phyloP scores from a whole-genome alignment of 305 asterid genomes.

The Withania somnifera region DNA sequence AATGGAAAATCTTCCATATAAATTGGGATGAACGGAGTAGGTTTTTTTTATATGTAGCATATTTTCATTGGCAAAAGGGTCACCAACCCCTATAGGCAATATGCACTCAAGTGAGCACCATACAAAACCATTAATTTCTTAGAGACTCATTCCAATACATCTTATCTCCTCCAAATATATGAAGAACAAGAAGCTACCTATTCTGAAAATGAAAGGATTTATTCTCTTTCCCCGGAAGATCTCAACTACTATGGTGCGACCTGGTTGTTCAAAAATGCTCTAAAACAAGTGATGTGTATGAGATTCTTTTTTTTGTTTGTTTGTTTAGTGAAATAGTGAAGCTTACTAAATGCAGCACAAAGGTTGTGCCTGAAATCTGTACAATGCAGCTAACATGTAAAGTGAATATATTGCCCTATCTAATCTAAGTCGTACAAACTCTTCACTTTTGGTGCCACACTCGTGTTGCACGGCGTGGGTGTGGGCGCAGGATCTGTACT shows the following conservation, averaged over 20 bases:
- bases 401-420: neutral
- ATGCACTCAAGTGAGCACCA: neutral
- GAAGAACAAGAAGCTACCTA: neutral
- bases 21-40: neutral
- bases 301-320: neutral
- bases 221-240: neutral
- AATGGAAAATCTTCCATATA: neutral
- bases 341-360: neutral
- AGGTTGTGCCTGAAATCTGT: neutral
- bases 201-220: neutral
- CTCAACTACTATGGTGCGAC: neutral
- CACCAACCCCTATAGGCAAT: neutral
- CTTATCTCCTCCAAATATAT: neutral
- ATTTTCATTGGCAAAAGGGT: neutral
- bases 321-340: neutral
- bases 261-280: neutral
- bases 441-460: neutral
- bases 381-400: neutral
- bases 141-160: neutral
- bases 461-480: neutral
- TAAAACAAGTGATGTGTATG: neutral
- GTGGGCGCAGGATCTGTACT: neutral
- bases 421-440: neutral
- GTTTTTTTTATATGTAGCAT: neutral
- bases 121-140: neutral